Conservation (phyloP, 2,329 filamentous ascomycete species). For the Teratosphaeria epicoccoides region DNA sequence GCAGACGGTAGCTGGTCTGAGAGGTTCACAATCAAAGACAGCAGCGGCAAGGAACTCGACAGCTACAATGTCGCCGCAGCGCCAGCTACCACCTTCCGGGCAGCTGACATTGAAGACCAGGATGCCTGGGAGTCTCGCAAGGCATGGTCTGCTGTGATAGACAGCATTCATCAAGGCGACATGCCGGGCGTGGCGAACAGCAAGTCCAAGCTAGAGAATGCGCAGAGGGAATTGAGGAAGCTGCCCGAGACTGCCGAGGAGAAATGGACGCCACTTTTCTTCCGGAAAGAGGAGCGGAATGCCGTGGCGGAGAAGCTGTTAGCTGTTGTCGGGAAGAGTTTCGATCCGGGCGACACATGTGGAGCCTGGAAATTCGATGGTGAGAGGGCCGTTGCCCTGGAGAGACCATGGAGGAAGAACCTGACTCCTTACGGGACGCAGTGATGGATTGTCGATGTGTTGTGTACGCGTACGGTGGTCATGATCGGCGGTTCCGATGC, state of each 20-base stretch:
- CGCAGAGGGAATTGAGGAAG: conserved; percentile 33
- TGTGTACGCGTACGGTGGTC: too few relatives aligned
- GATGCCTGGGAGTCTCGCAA: conserved; percentile 37
- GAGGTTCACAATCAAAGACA: conserved; percentile 29
- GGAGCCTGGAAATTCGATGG: conserved; percentile 59
- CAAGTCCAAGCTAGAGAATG: conserved; percentile 23
- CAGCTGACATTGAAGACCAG: conserved; percentile 26
- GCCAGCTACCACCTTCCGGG: conserved; percentile 15
- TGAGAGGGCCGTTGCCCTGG: conserved; percentile 29
- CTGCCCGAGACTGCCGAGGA: conserved; percentile 27
- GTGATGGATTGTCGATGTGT: too few relatives aligned
- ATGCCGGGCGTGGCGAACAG: conserved; percentile 31
- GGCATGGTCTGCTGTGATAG: conserved; percentile 34
- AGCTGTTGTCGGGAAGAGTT: conserved; percentile 23
- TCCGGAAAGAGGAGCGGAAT: conserved; percentile 22
- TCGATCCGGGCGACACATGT: conserved; percentile 52
- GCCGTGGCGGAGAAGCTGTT: conserved; percentile 22
- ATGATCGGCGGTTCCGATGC: too few relatives aligned
- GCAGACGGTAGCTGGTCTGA: conserved; percentile 35
- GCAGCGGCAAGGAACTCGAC: conserved; percentile 27
- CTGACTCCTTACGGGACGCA: conserved; percentile 23
- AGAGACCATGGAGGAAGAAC: conserved; percentile 21
- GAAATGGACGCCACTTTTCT: conserved; percentile 33
- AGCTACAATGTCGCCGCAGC: conserved; percentile 22
- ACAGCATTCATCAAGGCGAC: conserved; percentile 29